Percentiles rank a stretch among this genome's conserved stretches.
Conservation (phyloP, 2,329 filamentous ascomycete genomes). For the Xylaria sp. region DNA sequence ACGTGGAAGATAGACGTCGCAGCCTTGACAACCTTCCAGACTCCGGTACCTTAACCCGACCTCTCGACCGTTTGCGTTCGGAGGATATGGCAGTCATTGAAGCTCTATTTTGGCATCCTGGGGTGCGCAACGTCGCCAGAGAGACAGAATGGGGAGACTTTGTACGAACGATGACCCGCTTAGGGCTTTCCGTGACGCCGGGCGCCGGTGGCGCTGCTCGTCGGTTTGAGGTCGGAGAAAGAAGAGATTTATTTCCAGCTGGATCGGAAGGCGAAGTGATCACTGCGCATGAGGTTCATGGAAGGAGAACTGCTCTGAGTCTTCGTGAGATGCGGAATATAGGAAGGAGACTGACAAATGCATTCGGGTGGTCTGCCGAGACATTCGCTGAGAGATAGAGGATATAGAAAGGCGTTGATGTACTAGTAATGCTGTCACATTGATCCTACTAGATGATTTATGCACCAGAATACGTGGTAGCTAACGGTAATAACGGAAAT, state of each 20-base stretch:
- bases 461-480: background rate
- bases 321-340: background rate
- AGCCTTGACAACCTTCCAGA: background rate
- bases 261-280: background rate
- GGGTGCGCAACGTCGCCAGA: background rate
- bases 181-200: background rate
- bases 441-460: background rate
- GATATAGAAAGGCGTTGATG: background rate
- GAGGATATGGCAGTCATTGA: background rate
- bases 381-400: background rate
- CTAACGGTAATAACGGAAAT: background rate
- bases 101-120: background rate
- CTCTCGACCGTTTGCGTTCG: background rate
- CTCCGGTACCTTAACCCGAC: background rate
- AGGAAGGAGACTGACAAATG: background rate
- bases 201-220: background rate
- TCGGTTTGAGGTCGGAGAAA: background rate
- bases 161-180: background rate
- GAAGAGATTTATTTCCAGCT: background rate
- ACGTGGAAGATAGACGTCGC: background rate
- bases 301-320: background rate
- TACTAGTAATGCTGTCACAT: background rate
- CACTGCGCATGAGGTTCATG: background rate
- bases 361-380: slow-evolving; percentile 6
- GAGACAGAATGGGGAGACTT: slow-evolving; percentile 4